Conservation (phyloP, 2,329 filamentous ascomycete genomes). For the Xylariaceae sp. region DNA sequence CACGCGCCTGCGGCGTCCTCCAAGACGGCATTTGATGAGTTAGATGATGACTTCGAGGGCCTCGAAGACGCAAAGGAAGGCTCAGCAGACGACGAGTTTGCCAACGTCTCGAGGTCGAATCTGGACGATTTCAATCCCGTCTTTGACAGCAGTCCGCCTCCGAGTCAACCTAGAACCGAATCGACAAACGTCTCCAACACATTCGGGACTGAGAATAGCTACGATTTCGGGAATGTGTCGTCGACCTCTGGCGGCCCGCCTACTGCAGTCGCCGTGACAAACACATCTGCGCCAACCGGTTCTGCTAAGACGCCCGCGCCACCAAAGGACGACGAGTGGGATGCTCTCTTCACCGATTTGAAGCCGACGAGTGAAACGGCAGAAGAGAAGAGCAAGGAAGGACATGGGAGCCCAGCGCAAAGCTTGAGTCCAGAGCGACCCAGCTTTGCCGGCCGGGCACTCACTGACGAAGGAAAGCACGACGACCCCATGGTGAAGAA, state of each 20-base stretch:
- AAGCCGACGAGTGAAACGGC: constrained; percentile 46
- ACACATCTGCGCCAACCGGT: constrained; percentile 30
- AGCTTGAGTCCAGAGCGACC: constrained; percentile 23
- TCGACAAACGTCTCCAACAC: constrained; percentile 36
- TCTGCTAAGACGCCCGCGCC: constrained; percentile 36
- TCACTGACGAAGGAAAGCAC: constrained; percentile 70
- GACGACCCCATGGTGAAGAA: constrained; percentile 91
- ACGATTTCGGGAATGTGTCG: constrained; percentile 50
- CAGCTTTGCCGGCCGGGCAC: constrained; percentile 52
- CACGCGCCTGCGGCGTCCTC: constrained; percentile 32
- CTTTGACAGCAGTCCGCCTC: constrained; percentile 65
- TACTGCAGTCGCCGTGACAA: constrained; percentile 34
- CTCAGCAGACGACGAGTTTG: constrained; percentile 72
- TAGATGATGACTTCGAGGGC: constrained; percentile 76
- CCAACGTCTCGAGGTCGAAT: constrained; percentile 63
- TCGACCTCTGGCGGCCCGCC: constrained; percentile 28
- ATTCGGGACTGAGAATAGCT: constrained; percentile 52
- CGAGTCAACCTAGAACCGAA: constrained; percentile 50
- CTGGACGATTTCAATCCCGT: constrained; percentile 76
- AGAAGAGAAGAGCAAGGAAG: constrained; percentile 25
- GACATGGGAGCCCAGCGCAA: constrained; percentile 21
- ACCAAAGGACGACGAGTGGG: constrained; percentile 73
- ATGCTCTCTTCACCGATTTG: constrained; percentile 82
- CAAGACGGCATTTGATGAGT: constrained; percentile 63
- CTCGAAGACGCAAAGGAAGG: constrained; percentile 81